Percentiles rank a stretch among this genome's conserved stretches.
Conservation (phyloP, 495 filamentous ascomycete genomes). For the Mytilinidion resinicola region DNA sequence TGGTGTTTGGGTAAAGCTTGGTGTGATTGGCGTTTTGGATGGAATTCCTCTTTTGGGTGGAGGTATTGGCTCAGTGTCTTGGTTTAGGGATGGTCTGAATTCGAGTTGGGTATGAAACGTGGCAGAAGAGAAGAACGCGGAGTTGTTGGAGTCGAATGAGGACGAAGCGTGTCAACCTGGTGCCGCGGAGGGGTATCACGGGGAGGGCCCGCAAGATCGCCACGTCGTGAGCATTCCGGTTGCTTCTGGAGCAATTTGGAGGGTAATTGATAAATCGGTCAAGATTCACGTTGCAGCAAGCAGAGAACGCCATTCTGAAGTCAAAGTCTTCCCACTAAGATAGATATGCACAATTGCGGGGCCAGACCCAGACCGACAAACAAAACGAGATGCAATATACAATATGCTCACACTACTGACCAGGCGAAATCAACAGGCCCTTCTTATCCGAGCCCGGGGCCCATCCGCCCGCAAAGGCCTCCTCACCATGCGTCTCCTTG, state of each 20-base stretch:
- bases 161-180: too few relatives aligned
- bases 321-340: background rate
- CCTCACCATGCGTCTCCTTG: constrained; percentile 58
- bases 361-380: constrained; percentile 10
- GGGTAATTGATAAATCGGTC: background rate
- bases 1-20: background rate
- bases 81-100: too few relatives aligned
- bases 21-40: background rate
- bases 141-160: too few relatives aligned
- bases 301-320: background rate
- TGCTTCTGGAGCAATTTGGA: background rate
- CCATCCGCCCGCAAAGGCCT: constrained; percentile 84
- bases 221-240: background rate
- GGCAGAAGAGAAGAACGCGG: too few relatives aligned
- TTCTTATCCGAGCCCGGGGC: constrained; percentile 63
- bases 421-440: constrained; percentile 81
- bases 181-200: too few relatives aligned
- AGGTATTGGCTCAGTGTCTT: too few relatives aligned
- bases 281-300: too few relatives aligned
- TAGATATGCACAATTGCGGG: constrained; percentile 22
- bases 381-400: constrained; percentile 15
- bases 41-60: background rate
- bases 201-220: background rate
- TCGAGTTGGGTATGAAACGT: too few relatives aligned
- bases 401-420: constrained; percentile 44